These are phyloP conservation scores for Macadamia integrifolia DNA, from an alignment of 164 flowering plant species.

Conservation along the genomic window DNA sequence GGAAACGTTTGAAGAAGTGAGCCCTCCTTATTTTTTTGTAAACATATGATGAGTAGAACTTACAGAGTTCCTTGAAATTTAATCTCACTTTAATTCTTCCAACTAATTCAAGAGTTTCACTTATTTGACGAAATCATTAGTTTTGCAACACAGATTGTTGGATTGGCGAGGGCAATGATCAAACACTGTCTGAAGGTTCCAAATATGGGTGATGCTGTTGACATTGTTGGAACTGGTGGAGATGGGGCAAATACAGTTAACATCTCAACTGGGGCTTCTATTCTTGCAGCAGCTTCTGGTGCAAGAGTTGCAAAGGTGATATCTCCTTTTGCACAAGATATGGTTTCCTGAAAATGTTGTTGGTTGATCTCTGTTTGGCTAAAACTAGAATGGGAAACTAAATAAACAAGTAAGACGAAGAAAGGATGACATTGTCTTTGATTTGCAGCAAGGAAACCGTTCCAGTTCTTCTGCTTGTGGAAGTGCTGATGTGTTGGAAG, in stretches of 20 bases:
- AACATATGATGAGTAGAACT: not conserved
- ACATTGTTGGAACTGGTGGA: constrained; percentile 97
- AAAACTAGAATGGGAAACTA: not conserved
- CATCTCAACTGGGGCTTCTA: constrained; percentile 90
- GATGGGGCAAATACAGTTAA: constrained; percentile 98
- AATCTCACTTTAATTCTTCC: not conserved
- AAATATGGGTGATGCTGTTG: constrained; percentile 70
- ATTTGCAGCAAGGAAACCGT: constrained; percentile 86
- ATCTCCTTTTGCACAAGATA: not conserved
- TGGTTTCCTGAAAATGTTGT: not conserved
- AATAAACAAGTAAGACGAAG: not conserved
- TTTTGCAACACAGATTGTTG: constrained; percentile 53
- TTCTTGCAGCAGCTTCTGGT: constrained; percentile 93
- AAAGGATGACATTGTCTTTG: not conserved
- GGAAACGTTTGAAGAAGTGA: constrained; percentile 88
- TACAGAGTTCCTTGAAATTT: not conserved
- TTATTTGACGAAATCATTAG: not conserved
- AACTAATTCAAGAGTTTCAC: not conserved
- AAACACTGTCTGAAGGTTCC: constrained; percentile 60
- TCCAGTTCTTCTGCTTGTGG: constrained; percentile 98
- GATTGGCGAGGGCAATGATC: constrained; percentile 85
- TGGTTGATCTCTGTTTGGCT: not conserved
- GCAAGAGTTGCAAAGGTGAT: constrained; percentile 91
- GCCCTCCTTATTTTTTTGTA: not conserved
- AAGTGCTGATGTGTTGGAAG: constrained; percentile 93